These are phyloP conservation scores for Colletotrichum trifolii DNA, from an alignment of 2,329 filamentous ascomycete species.

Conservation along the genomic window DNA sequence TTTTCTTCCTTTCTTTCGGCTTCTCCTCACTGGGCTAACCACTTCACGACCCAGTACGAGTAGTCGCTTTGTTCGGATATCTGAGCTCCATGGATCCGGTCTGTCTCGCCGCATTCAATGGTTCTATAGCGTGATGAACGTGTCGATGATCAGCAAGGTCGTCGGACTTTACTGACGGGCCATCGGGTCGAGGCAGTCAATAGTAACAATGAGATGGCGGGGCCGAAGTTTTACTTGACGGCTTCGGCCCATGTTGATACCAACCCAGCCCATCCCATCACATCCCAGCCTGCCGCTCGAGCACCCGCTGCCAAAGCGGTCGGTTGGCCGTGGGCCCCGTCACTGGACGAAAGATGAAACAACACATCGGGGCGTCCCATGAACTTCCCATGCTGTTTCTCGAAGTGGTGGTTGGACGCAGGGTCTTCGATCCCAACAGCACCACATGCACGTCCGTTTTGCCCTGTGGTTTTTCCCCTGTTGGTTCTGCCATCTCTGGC, in stretches of 20 bases:
- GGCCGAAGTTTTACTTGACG: constrained; percentile 2
- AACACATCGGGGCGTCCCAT: background rate
- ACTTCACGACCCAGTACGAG: background rate
- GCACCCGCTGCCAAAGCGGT: constrained; percentile 7
- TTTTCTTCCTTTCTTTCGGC: background rate
- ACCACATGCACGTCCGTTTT: constrained; percentile 3
- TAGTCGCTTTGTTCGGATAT: too few species aligned
- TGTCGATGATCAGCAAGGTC: too few species aligned
- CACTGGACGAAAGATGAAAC: background rate
- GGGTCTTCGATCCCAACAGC: constrained; percentile 13
- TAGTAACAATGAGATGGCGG: constrained; percentile 3
- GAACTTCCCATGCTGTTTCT: background rate
- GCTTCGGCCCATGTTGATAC: background rate
- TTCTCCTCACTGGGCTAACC: constrained; percentile 10
- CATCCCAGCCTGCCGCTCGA: constrained; percentile 1
- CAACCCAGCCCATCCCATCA: too few species aligned
- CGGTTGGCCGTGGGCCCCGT: background rate
- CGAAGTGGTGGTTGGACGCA: constrained; percentile 6
- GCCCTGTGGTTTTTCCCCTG: too few species aligned
- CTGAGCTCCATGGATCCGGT: too few species aligned
- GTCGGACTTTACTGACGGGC: background rate
- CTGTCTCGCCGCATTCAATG: background rate
- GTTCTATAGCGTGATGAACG: too few species aligned
- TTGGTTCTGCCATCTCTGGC: background rate
- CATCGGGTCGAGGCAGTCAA: constrained; percentile 12